Base-by-base conservation (phyloP, 2,329 filamentous ascomycete species). In the Colletotrichum tamarilloi region DNA sequence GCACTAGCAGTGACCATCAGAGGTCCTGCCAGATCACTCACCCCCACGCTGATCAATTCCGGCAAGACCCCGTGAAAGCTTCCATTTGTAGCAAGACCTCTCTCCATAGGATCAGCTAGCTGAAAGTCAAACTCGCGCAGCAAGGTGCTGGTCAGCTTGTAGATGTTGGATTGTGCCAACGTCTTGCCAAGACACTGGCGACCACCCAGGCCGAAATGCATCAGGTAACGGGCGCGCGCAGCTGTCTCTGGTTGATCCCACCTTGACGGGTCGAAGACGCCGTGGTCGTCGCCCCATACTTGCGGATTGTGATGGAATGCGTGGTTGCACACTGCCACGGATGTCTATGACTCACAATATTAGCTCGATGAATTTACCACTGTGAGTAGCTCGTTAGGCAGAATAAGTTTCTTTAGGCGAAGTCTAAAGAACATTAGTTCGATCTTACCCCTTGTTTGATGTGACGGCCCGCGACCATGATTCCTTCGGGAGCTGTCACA, bases 171-270 rank as follows among this genome's bases (percentile, higher is more conserved):
- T 28, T 67, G 68, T 16, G 68, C 68, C 30, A 71, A 5, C 32
- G 63, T 58, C 14, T 71, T 71, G 3, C 68, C 68, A 14, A 71
- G 56, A 14, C 68, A 71, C 57, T 71, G 68, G 6, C 68, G 68
- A 16, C 55, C 52, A 3, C 68, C 68, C 6, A 71, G 63, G n/a
- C 68, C 68, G 14, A 71, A 66, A 11, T 71, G 68, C 68, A 67
- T 71, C 3, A 71, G 35, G 14, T 67, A 67, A 2, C 68, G 68
- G 11, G 63, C 63, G 3, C 68, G 56, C 1, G 53, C 32, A 3
- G 68, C 68, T 8, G 42, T 71, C 14, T 67, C 63, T 19, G 58
- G 24, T 9, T 22, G 26, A 4, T 71, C 57, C 68, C 68, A 71
- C 1, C 68, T 49, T 22, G 26, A 56, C 3, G 68, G 63, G 12